These are phyloP conservation scores for Diaporthe aspalathi DNA, from an alignment of 2,329 filamentous ascomycete genomes.

Conservation along the genomic window DNA sequence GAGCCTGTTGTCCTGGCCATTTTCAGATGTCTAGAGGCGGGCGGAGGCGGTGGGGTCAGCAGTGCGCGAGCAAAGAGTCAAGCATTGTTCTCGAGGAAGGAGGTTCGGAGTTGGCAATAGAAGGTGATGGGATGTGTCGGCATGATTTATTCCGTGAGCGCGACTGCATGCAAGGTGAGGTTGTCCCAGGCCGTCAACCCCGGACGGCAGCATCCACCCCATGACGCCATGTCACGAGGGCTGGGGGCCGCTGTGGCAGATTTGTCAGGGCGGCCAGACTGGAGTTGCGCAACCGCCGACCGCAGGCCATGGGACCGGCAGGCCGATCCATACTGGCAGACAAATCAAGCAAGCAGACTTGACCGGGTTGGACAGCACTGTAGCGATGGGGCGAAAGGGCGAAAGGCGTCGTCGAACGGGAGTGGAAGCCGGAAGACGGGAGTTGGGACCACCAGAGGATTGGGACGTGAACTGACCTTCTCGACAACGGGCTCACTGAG, in stretches of 20 bases:
- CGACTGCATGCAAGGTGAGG: constrained; percentile 4
- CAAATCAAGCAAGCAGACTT: not conserved
- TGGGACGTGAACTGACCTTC: constrained; percentile 76
- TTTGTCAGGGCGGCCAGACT: not conserved
- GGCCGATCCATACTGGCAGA: not conserved
- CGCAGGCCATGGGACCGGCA: not conserved
- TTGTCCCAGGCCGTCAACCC: not conserved
- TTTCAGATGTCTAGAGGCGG: constrained; percentile 78
- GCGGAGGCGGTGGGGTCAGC: constrained; percentile 44
- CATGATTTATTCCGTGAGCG: not conserved
- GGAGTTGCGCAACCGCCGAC: not conserved
- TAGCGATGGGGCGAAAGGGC: not conserved
- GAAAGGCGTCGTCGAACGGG: not conserved
- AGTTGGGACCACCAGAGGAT: not conserved
- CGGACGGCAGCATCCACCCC: too few relatives aligned
- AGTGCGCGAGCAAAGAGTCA: constrained; percentile 31
- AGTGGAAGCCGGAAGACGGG: not conserved
- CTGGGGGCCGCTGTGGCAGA: not conserved
- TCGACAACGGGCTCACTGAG: constrained; percentile 98
- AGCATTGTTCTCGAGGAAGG: not conserved
- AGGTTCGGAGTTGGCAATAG: constrained; percentile 16
- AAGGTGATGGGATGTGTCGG: not conserved
- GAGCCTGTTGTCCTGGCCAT: constrained; percentile 92
- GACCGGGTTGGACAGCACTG: not conserved
- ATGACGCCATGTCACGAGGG: not conserved